Base-by-base conservation (phyloP, 2,329 filamentous ascomycete species). In the Sporothrix dimorphospora region DNA sequence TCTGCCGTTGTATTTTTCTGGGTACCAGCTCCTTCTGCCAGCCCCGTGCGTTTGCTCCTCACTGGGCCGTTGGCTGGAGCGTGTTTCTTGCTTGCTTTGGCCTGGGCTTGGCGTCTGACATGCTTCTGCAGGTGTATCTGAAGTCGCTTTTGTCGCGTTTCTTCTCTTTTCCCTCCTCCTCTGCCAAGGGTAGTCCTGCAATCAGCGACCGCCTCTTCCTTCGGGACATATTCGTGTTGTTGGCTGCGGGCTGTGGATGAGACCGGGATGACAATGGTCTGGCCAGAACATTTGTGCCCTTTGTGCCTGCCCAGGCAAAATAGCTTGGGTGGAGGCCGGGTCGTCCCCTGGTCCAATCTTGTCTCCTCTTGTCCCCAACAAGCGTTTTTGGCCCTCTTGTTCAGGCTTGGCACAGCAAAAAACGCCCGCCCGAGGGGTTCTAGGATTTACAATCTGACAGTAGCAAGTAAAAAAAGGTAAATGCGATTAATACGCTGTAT, bases 161-260 rank as follows among this genome's bases (percentile, higher is more conserved):
- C 51, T 14, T 53, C 8, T n/a, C 27, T 14, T 38, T 53, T 34
- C 21, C 16, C 42, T 51, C 45, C 24, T 8, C 12, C 40, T 34
- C 16, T 27, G 59, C 42, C 65, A 67, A 67, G 65, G 8, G 1
- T 53, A 49, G 66, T 69, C 66, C 66, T 69, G 66, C 66, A 69
- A 69, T 69, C 66, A 69, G 66, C 19, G 65, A 34, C 61, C 40
- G 61, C 42, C 21, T 63, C 34, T 42, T 61, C 57, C 61, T 45
- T n/a, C 21, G 40, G 63, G 40, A 47, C 42, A 8, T 34, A 4
- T 66, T 16, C 55, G 2, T 4, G 7, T 11, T 45, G 24, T 27
- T 34, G 45, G 42, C 40, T 66, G 65, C 65, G 65, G 65, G 47
- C 45, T 68, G 65, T 53, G 65, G 47, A 68, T 68, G 65, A 68